These are phyloP conservation scores for Vitis hybrid DNA, from an alignment of 177 flowering plant species.

Conservation along the genomic window DNA sequence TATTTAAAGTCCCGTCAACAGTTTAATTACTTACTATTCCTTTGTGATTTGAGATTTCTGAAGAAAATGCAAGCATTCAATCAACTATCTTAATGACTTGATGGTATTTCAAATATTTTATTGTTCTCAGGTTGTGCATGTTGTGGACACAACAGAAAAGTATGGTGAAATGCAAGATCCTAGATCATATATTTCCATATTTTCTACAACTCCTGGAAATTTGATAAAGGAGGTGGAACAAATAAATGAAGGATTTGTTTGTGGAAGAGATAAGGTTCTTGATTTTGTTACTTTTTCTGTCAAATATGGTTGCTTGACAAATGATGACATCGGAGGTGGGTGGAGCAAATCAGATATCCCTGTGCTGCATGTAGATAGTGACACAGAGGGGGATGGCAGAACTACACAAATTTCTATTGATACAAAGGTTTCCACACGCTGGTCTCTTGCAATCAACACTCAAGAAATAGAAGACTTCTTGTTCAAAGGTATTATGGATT, in stretches of 20 bases:
- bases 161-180: constrained; percentile 41
- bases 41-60: not conserved
- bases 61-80: not conserved
- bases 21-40: not conserved
- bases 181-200: constrained; percentile 70
- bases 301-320: constrained; percentile 74
- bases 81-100: not conserved
- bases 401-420: constrained; percentile 58
- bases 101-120: not conserved
- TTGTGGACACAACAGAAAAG: constrained; percentile 66
- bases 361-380: constrained; percentile 43
- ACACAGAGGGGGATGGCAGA: constrained; percentile 40
- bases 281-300: constrained; percentile 85
- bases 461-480: constrained; percentile 69
- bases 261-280: constrained; percentile 60
- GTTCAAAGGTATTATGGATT: constrained; percentile 53
- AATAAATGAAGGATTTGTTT: constrained; percentile 70
- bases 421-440: constrained; percentile 70
- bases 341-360: constrained; percentile 84
- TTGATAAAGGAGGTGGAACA: constrained; percentile 65
- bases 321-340: constrained; percentile 48
- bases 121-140: constrained; percentile 81
- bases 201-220: constrained; percentile 81
- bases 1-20: not conserved
- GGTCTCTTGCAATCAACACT: constrained; percentile 82